Evolutionary conservation across 108 stramenopile species (phyloP), one percentile per base, ranked within the genome.

Genomic region (Fistulifera solaris): DNA sequence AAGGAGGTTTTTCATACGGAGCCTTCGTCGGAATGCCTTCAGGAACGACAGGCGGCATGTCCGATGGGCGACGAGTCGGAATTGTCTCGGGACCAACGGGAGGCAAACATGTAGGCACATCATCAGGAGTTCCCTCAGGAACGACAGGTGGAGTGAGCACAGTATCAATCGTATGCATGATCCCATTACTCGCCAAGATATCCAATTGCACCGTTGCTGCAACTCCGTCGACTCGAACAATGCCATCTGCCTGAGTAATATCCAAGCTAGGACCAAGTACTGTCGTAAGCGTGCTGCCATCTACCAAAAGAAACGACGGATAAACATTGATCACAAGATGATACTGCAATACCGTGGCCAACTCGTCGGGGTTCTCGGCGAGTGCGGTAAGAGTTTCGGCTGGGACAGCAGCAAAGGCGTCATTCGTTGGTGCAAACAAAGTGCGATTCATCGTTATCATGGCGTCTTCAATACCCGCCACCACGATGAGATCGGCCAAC

Each of bases 111-210:
- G 31, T 35, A 8, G 31, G 31, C 3, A 6, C 8, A 35, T 3
- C 31, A 3, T 3, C 31, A 6, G 31, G 31, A 6, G 31, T 8
- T 35, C 8, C 31, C 31, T 35, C 31, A 35, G 31, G 3, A 6
- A 3, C 31, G 31, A 35, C 31, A 8, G 55, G 55, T 10, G 59
- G 59, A 18, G 50, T 12, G 5, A 61, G 13, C 18, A 61, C 59
- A 27, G 4, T 17, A 48, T 61, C 48, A 31, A 61, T 50, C 22
- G 50, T 48, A 61, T 61, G 59, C 11, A 61, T 48, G n/a, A 61
- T 26, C 2, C 59, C 59, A 51, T 61, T 61, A 27, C n/a, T 18
- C 13, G 59, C 59, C 14, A 50, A 16, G 14, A 61, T 16, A 57
- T 57, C 56, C 11, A 22, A 27, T 19, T 50, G 22, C 23, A 15